A percentile compares a stretch with the other conserved stretches of the same genome.
These are phyloP conservation scores for Quercus mongolica DNA, from an alignment of 306 rosid species.

Conservation along the genomic window DNA sequence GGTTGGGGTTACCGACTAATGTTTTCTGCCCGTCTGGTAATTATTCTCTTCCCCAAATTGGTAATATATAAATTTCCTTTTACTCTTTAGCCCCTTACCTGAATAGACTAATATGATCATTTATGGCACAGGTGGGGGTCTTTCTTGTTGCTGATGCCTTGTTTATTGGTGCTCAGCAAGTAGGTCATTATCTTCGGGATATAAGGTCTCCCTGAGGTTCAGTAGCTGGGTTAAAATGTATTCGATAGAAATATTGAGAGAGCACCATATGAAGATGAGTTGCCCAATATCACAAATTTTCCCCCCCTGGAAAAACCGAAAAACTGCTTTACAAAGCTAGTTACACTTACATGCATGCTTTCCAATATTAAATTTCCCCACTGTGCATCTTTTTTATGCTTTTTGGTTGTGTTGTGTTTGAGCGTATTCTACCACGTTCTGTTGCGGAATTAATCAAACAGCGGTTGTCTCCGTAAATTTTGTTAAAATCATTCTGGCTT, in stretches of 20 bases:
- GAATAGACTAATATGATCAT: constrained; percentile 4
- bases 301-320: neutral
- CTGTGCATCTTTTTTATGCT: neutral
- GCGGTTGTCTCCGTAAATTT: constrained; percentile 3
- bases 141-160: constrained; percentile 66
- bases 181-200: constrained; percentile 71
- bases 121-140: constrained; percentile 59
- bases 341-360: neutral
- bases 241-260: constrained; percentile 4
- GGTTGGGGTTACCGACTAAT: constrained; percentile 85
- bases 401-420: neutral
- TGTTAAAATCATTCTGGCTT: constrained; percentile 3
- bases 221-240: constrained; percentile 12
- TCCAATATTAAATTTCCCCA: neutral
- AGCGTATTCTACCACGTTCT: constrained; percentile 11
- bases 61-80: neutral
- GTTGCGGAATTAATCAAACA: neutral
- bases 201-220: constrained; percentile 50
- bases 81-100: neutral
- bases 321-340: constrained; percentile 5
- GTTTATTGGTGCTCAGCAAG: constrained; percentile 70
- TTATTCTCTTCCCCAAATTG: neutral
- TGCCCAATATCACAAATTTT: constrained; percentile 28
- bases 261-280: constrained; percentile 18
- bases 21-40: constrained; percentile 90